Base-by-base conservation (phyloP, 192 early-diverging fungal species). In the Pilaira anomala region DNA sequence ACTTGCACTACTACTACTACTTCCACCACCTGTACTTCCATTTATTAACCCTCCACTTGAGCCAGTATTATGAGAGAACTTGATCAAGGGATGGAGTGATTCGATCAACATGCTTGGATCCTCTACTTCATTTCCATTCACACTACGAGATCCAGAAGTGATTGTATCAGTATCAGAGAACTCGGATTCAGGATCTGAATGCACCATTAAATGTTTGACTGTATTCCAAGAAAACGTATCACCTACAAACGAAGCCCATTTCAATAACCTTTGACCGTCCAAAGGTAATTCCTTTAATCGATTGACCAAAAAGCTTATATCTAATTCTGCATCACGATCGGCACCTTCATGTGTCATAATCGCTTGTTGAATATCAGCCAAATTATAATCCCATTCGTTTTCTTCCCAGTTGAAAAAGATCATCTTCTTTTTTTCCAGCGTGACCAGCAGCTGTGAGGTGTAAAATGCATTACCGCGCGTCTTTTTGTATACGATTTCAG, bases 351-450 rank as follows among this genome's bases (percentile, higher is more conserved):
- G 46, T 12, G 63, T 24, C 3, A 41, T 50, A 7, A 72, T 57
- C 16, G 57, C 50, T 16, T 62, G 48, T 25, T 72, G 49, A 12
- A 72, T 67, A n/a, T 51, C 63, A 22, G 19, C 39, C 3, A 66
- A 8, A 40, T 72, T 64, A 25, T 62, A 72, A 16, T 65, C 71
- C 71, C 71, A 72, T 52, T 67, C 44, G 3, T 72, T 72, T 39
- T 61, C 60, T n/a, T 66, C 57, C 71, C 71, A 72, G 46, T 72
- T 49, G 46, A 72, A 72, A 29, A 67, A 72, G 14, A 72, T 72
- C 7, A 72, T 44, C 9, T 66, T 61, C 51, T 72, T 66, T 51
- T 67, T 72, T 21, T 62, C 60, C 50, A 66, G 49, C 2, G 64
- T 50, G 11, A 45, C 33, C 11, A 72, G 44, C 7, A 72, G 26